phyloP scores from a whole-genome alignment of 2,329 filamentous ascomycete species.

The Raffaelea ambrosiae region DNA sequence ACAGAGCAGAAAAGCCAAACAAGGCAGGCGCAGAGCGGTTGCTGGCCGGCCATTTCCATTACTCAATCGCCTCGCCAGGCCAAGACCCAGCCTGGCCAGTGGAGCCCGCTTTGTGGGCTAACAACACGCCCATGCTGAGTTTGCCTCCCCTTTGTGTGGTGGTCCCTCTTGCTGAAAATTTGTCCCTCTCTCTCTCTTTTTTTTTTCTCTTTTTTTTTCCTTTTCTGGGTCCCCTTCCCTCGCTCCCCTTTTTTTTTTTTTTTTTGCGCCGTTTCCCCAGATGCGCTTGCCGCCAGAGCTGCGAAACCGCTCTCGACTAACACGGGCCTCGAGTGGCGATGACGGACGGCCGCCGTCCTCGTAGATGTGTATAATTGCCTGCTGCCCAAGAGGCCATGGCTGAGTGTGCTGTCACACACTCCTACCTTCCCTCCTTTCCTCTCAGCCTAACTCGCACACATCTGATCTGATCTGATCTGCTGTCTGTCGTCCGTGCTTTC shows the following conservation, averaged over 20 bases:
- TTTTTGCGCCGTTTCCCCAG: neutral
- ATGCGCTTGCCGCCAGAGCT: neutral
- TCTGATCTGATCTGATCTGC: no score
- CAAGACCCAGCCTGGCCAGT: neutral
- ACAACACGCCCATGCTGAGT: no score
- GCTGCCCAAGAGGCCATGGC: no score
- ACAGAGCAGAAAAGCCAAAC: neutral
- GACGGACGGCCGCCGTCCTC: no score
- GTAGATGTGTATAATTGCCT: neutral
- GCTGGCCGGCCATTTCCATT: constrained; percentile 6
- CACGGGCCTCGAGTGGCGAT: constrained; percentile 3
- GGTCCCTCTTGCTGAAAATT: neutral
- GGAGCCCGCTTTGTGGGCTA: no score
- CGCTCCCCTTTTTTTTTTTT: neutral
- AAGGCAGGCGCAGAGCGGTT: neutral
- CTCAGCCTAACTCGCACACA: no score
- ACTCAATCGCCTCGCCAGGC: constrained; percentile 6
- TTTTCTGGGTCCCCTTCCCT: neutral
- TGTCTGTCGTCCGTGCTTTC: no score
- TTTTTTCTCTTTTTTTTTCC: neutral
- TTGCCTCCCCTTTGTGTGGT: no score
- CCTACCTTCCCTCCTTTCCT: neutral
- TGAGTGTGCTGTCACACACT: no score
- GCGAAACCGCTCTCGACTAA: constrained; percentile 1
- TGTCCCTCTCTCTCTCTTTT: neutral